Base-by-base conservation (phyloP, 768 basidiomycete species). In the Suillus spraguei region DNA sequence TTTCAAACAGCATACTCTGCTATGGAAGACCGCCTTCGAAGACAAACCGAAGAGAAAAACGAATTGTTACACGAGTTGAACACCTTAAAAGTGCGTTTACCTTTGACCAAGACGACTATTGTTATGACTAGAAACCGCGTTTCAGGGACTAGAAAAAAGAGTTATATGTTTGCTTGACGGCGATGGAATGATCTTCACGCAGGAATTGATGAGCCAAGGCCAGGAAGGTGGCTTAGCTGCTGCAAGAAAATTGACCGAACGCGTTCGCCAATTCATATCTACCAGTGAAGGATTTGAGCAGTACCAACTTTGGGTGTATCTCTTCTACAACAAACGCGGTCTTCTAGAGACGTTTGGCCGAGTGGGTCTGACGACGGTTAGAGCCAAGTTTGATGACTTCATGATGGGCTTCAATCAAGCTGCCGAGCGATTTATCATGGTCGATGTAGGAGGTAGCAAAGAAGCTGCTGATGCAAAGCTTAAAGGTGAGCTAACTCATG, bases 381-480 rank as follows among this genome's bases (percentile, higher is more conserved):
- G 71, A n/a, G 64, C 69, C 53, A 80, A 78, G 56, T 85, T 90
- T 66, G 86, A 89, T 4, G 86, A 87, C 20, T 91, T 91, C 69
- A 74, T 87, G 61, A 73, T 81, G 59, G 90, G 90, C 9, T 90
- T 91, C 70, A 90, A 89, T 72, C 86, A 88, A 73, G 86, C 89
- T 13, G 78, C 84, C 16, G 85, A 86, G 63, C 82, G 87, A 49
- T 91, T 90, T 71, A 74, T 84, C 59, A 85, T 91, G 76, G 80
- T 89, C 38, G 90, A 91, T 73, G 88, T 88, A 59, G 90, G 90
- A 55, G 78, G 77, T 64, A 85, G 81, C 58, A 91, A 91, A 76
- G 90, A 91, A 79, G 87, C 86, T 4, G 89, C 88, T 35, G 89
- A 91, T 72, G 82, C 86, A 50, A 91, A 91, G 76, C 84, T 91